These are phyloP conservation scores for Paspalum notatum DNA, from an alignment of 176 grass and related monocot genomes.

Conservation along the genomic window DNA sequence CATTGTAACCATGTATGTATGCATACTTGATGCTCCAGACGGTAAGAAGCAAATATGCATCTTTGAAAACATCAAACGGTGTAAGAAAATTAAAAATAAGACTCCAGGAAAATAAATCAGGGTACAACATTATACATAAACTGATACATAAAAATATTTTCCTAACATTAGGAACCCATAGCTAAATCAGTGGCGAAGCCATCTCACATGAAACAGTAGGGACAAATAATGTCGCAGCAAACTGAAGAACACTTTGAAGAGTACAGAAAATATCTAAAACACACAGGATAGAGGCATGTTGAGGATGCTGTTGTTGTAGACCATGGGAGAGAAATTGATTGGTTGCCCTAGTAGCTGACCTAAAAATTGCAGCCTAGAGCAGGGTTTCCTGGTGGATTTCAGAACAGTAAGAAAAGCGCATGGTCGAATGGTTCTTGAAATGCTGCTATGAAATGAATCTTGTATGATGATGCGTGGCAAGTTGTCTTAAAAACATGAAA, in stretches of 20 bases:
- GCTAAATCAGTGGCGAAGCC: conserved; percentile 6
- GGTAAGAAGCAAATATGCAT: conserved; percentile 9
- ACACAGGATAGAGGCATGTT: background rate
- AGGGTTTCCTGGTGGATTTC: conserved; percentile 28
- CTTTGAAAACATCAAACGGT: background rate
- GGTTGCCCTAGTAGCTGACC: conserved; percentile 36
- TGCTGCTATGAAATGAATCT: conserved; percentile 21
- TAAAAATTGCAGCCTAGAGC: conserved; percentile 49
- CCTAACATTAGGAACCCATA: background rate
- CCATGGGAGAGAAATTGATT: conserved; percentile 19
- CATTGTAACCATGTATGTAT: background rate
- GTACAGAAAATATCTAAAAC: background rate
- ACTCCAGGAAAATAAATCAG: background rate
- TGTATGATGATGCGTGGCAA: conserved; percentile 43
- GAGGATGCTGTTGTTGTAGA: background rate
- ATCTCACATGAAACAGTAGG: background rate
- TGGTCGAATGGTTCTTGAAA: conserved; percentile 18
- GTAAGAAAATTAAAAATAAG: background rate
- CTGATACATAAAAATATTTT: background rate
- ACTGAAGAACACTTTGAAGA: background rate
- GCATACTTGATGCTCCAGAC: background rate
- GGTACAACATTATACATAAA: background rate
- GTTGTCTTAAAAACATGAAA: conserved; percentile 63
- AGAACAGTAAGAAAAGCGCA: conserved; percentile 2
- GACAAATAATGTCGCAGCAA: background rate